Evolutionary conservation across 495 filamentous ascomycete genomes (phyloP), one percentile per base, ranked within the genome.

Genomic region (Aspergillus leporis): DNA sequence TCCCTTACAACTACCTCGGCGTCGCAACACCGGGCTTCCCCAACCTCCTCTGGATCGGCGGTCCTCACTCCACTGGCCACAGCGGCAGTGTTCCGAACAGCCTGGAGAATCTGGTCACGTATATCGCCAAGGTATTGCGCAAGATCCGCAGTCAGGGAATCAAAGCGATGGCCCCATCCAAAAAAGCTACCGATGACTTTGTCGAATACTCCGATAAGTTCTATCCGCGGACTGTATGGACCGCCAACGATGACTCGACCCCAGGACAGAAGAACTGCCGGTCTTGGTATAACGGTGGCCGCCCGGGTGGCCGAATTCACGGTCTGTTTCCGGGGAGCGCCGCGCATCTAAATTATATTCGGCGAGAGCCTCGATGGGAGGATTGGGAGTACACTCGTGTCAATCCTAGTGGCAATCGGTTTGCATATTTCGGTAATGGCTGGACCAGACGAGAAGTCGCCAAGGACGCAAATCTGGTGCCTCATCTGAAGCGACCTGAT

Each of bases 321-420:
- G 88, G 84, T 0, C 62, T 89, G 18, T 91, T 87, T 78, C 88
- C 88, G 0, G 87, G 86, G 0, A 85, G 81, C 68, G 82, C 84
- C 4, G 70, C 83, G 1, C 82, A 85, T 61, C 68, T 81, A 25
- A 84, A 83, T 12, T 78, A 79, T 21, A 74, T 85, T 25, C 73
- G 83, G 4, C 68, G 81, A 22, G 81, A 87, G 48, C 86, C 86
- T 1, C 73, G 88, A 14, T 90, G 86, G 85, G 87, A 91, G 70
- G 87, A 91, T 65, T 90, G 77, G 74, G 87, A 90, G 56, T 90
- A 86, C 67, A 78, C 77, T 55, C 85, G 86, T 65, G 53, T 70
- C 22, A 74, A 72, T 19, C 59, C 63, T 0, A 75, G 70, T 55
- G 78, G 76, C 4, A 85, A 85, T 70, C 67, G 80, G n/a, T 85